Evolutionary conservation across 2,329 filamentous ascomycete species (phyloP).

Genomic region (Fusarium kyushuense): DNA sequence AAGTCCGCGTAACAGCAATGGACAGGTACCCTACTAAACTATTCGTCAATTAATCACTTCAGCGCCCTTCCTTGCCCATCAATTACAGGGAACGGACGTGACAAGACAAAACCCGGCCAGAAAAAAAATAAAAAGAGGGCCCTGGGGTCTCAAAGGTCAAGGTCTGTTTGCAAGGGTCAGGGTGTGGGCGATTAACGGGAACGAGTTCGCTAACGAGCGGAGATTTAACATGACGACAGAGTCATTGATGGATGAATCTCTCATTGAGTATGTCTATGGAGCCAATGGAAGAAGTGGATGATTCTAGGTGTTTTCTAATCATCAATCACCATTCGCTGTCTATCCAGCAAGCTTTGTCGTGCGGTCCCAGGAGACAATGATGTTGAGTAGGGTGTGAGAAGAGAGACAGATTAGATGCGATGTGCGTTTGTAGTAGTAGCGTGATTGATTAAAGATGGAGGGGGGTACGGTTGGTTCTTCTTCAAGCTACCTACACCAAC

Average conservation of each 20-base stretch:
- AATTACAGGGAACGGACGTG: slow-evolving; percentile 16
- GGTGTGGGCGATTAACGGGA: slow-evolving; percentile 38
- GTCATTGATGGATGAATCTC: background rate
- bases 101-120: background rate
- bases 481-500: background rate
- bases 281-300: slow-evolving; percentile 15
- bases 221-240: slow-evolving; percentile 32
- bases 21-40: background rate
- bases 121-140: slow-evolving; percentile 37
- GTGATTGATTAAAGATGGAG: slow-evolving; percentile 25
- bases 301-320: background rate
- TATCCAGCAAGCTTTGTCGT: background rate
- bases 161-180: slow-evolving; percentile 12
- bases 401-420: slow-evolving; percentile 30
- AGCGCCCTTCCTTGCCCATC: slow-evolving; percentile 5
- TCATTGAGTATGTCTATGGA: background rate
- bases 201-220: slow-evolving; percentile 37
- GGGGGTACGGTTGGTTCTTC: slow-evolving; percentile 5
- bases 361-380: slow-evolving; percentile 1
- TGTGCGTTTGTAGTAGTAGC: slow-evolving; percentile 5
- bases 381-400: slow-evolving; percentile 26
- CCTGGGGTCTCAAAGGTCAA: slow-evolving; percentile 29
- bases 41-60: slow-evolving; percentile 12
- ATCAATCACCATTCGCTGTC: background rate
- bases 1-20: background rate